Evolutionary conservation across 176 grass and related monocot species (phyloP).

Genomic region (Oryza coarctata): DNA sequence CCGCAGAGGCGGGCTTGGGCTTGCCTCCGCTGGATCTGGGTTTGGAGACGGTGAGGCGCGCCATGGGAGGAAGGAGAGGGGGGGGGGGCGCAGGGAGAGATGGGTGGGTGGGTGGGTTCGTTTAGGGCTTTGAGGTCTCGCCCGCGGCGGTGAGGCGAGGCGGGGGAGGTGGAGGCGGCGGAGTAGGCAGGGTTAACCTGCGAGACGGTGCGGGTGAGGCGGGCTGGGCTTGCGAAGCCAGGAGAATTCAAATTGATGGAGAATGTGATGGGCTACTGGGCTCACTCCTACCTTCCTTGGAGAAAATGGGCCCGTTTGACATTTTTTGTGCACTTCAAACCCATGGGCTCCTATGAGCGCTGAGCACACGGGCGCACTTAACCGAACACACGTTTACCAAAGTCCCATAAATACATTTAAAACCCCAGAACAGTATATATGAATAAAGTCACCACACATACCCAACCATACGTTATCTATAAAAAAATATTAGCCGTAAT

Average conservation of each 20-base stretch:
- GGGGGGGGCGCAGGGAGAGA: slow-evolving; percentile 25
- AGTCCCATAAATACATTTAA: too few relatives aligned
- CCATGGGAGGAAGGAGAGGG: slow-evolving; percentile 48
- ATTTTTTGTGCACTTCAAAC: too few relatives aligned
- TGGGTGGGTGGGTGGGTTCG: slow-evolving; percentile 39
- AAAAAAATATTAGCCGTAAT: too few relatives aligned
- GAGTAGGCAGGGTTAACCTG: slow-evolving; percentile 39
- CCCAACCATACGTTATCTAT: too few relatives aligned
- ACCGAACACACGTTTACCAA: too few relatives aligned
- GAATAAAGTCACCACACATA: too few relatives aligned
- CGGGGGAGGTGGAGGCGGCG: slow-evolving; percentile 27
- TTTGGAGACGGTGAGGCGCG: slow-evolving; percentile 39
- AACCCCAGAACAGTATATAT: too few relatives aligned
- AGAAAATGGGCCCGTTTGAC: neutral
- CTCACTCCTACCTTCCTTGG: neutral
- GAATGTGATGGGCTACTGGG: neutral
- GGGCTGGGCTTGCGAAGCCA: neutral
- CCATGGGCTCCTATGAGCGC: too few relatives aligned
- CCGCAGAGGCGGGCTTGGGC: slow-evolving; percentile 9
- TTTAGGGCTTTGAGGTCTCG: slow-evolving; percentile 64
- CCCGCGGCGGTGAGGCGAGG: slow-evolving; percentile 53
- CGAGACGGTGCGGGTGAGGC: neutral
- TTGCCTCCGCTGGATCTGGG: slow-evolving; percentile 19
- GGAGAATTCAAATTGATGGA: neutral
- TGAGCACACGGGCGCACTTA: too few relatives aligned